Base-by-base conservation (phyloP, 495 filamentous ascomycete genomes). In the Arthonia radiata region DNA sequence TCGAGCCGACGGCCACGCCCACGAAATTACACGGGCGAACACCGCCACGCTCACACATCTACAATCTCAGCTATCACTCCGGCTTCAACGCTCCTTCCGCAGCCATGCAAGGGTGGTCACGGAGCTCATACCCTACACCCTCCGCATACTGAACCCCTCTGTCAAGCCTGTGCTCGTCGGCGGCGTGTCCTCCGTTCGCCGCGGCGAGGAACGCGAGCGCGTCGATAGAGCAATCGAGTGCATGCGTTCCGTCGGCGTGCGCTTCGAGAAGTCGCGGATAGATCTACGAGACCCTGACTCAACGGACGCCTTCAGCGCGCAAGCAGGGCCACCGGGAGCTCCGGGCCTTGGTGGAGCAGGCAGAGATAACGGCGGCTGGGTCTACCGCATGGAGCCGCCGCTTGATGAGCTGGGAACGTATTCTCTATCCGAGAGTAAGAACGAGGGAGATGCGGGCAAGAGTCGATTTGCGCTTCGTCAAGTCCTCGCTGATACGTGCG, bases 371-470 rank as follows among this genome's bases (percentile, higher is more conserved):
- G 35, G 30, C 35, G 54, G 65, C 36, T 92, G 72, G 70, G 68
- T 83, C 7, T 91, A 86, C 44, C 65, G 86, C 17, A 86, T 97
- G 83, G 82, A 93, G 39, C 86, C 86, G 64, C 63, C 71, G 2
- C 40, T 92, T 13, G 83, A 94, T 45, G 46, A 52, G 16, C 57
- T 92, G 3, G 52, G 60, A 9, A 12, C 19, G 1, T 42, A 41
- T 22, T 38, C 36, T 7, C 56, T 56, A 1, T 76, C 62, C 35
- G 59, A 61, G 34, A 70, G 67, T 2, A 23, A 2, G 13, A 19
- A 17, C 11, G 42, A 10, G 31, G 30, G 35, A 24, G 48, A 50
- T 11, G 57, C 60, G 31, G 1, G 74, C 17, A 33, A 35, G 17
- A 41, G 77, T 1, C 60, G 82, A 23, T 94, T 75, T 39, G 81